A percentile compares a stretch with the other conserved stretches of the same genome.
Conservation (phyloP, 2,329 filamentous ascomycete species). For the Fusarium nygamai region DNA sequence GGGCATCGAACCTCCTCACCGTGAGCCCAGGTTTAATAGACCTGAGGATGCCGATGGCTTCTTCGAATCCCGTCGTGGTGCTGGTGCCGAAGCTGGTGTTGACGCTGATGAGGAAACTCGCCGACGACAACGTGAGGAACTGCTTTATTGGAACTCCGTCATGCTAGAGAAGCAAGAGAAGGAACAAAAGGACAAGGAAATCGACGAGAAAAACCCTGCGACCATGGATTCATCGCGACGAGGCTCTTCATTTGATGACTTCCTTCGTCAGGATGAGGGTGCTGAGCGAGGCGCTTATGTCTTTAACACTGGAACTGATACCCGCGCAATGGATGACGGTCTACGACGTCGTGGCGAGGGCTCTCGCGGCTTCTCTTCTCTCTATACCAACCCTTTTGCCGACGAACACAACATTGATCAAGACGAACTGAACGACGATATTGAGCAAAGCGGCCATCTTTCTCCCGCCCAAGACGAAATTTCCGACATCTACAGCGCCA, state of each 20-base stretch:
- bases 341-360: slow-evolving; percentile 61
- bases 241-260: slow-evolving; percentile 67
- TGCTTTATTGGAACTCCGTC: slow-evolving; percentile 72
- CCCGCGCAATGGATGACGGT: slow-evolving; percentile 53
- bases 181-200: slow-evolving; percentile 37
- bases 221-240: slow-evolving; percentile 21
- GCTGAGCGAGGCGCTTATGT: slow-evolving; percentile 66
- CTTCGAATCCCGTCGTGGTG: slow-evolving; percentile 59
- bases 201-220: slow-evolving; percentile 13
- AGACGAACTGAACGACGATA: slow-evolving; percentile 55
- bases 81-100: slow-evolving; percentile 57
- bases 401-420: slow-evolving; percentile 65
- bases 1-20: slow-evolving; percentile 59
- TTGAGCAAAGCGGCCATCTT: slow-evolving; percentile 53
- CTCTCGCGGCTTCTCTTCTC: slow-evolving; percentile 56
- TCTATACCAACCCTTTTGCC: slow-evolving; percentile 68
- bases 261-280: slow-evolving; percentile 61
- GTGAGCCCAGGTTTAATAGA: slow-evolving; percentile 69
- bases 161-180: slow-evolving; percentile 59
- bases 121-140: slow-evolving; percentile 69
- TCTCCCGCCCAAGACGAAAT: slow-evolving; percentile 59
- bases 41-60: slow-evolving; percentile 75
- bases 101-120: slow-evolving; percentile 71
- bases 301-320: slow-evolving; percentile 65
- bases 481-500: slow-evolving; percentile 68